Conservation (phyloP, 1,284 basidiomycete species). For the Marasmius fiardii region DNA sequence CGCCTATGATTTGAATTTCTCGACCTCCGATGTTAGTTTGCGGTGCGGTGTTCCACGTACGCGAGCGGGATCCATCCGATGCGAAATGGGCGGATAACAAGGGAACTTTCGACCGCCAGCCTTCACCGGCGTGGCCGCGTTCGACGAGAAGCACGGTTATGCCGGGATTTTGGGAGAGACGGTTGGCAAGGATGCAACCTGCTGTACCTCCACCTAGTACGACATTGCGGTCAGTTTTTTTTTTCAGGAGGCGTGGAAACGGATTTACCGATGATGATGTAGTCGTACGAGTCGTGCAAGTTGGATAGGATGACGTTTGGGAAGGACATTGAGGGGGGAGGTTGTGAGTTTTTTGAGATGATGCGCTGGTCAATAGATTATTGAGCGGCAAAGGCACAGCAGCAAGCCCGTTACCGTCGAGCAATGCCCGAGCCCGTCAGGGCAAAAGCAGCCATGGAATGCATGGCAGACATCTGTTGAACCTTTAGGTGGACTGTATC, state of each 20-base stretch:
- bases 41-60: slow-evolving; percentile 16
- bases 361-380: too few species aligned
- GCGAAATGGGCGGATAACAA: slow-evolving; percentile 25
- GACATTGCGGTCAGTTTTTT: background rate
- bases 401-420: too few species aligned
- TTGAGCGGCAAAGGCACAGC: too few species aligned
- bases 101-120: slow-evolving; percentile 25
- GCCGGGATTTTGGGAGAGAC: slow-evolving; percentile 28
- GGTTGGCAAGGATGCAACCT: slow-evolving; percentile 29
- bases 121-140: slow-evolving; percentile 19
- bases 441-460: too few species aligned
- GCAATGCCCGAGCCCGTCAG: too few species aligned
- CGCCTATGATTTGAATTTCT: slow-evolving; percentile 22
- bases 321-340: background rate
- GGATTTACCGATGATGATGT: slow-evolving; percentile 1
- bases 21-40: slow-evolving; percentile 14
- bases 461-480: too few species aligned
- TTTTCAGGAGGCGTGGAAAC: background rate
- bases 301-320: background rate
- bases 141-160: slow-evolving; percentile 30
- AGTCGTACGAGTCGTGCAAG: background rate
- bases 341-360: too few species aligned
- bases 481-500: too few species aligned
- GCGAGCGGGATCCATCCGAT: slow-evolving; percentile 17
- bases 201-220: slow-evolving; percentile 27